Evolutionary conservation across 306 rosid species (phyloP), one percentile per base, ranked within the genome.

Genomic region (Crotalaria pallida): DNA sequence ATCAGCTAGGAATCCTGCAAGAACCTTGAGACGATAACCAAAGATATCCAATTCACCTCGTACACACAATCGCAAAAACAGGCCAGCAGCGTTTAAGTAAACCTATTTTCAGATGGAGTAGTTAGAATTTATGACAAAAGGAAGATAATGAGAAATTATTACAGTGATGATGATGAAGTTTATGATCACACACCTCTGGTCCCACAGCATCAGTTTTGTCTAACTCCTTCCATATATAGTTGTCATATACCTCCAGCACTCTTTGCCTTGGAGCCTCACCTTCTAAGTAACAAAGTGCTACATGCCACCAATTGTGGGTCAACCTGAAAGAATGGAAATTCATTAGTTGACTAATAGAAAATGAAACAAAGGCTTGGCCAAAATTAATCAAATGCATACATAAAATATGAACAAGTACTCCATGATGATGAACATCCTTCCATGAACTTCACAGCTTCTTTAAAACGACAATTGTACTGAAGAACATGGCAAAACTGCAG

Each of bases 271-370:
- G 85, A 70, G 87, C 87, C 81, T 74, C 67, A 17, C 94, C 98
- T 83, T 93, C 98, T 73, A 93, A 62, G 86, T 84, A 88, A 74
- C 98, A 90, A 71, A 93, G 90, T 43, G 96, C 94, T 22, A 87
- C 97, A 83, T 93, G 98, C 96, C 98, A 93, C 97, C 98, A 90
- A 76, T 93, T 93, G 81, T 90, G 98, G n/a, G 98, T 85, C 72
- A 93, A 41, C 95, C 97, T 94, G 92, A 80, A 73, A 61, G 43
- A 79, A 38, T 6, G 26, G 2, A 0, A 51, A 40, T 27, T 57
- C 56, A 29, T 59, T 72, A 43, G 70, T 33, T 59, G 62, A 34
- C 34, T 52, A 62, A 66, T n/a, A 31, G 21, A 44, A 72, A 58
- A 57, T 38, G 68, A 67, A 56, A 65, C 21, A 26, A 60, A 40